phyloP scores from a whole-genome alignment of 1,139 yeast genomes.

The Suhomyces kunorum region DNA sequence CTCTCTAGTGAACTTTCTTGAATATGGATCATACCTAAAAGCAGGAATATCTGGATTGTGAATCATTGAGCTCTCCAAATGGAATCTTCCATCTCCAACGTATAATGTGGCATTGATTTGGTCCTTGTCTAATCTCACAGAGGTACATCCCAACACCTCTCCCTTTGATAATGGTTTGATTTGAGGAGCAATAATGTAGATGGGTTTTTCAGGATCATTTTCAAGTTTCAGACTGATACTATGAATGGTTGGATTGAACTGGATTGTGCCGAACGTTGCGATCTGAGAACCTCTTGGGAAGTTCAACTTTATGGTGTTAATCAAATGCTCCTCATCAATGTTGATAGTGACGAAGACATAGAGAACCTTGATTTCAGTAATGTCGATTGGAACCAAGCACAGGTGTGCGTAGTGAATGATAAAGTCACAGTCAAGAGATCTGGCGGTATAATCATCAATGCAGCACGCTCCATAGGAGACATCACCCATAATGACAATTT shows the following conservation, averaged over 20 bases:
- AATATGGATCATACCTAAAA: slow-evolving; percentile 91
- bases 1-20: slow-evolving; percentile 85
- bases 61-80: slow-evolving; percentile 93
- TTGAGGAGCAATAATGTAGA: slow-evolving; percentile 82
- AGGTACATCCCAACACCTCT: slow-evolving; percentile 95
- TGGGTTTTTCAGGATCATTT: slow-evolving; percentile 48
- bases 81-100: slow-evolving; percentile 96
- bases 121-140: slow-evolving; percentile 68
- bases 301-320: slow-evolving; percentile 73
- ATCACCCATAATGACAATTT: slow-evolving; percentile 96
- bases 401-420: slow-evolving; percentile 97
- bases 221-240: slow-evolving; percentile 64
- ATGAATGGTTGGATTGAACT: slow-evolving; percentile 92
- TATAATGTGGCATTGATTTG: slow-evolving; percentile 81
- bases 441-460: slow-evolving; percentile 93
- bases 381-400: slow-evolving; percentile 92
- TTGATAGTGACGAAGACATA: slow-evolving; percentile 94
- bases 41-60: slow-evolving; percentile 95
- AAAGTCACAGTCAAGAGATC: slow-evolving; percentile 89
- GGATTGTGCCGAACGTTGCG: slow-evolving; percentile 94
- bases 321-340: slow-evolving; percentile 79
- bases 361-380: slow-evolving; percentile 83
- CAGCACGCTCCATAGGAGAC: slow-evolving; percentile 99
- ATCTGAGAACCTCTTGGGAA: slow-evolving; percentile 61
- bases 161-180: slow-evolving; percentile 92